These are phyloP conservation scores for Candida anglica DNA, from an alignment of 805 yeast species.

Conservation along the genomic window DNA sequence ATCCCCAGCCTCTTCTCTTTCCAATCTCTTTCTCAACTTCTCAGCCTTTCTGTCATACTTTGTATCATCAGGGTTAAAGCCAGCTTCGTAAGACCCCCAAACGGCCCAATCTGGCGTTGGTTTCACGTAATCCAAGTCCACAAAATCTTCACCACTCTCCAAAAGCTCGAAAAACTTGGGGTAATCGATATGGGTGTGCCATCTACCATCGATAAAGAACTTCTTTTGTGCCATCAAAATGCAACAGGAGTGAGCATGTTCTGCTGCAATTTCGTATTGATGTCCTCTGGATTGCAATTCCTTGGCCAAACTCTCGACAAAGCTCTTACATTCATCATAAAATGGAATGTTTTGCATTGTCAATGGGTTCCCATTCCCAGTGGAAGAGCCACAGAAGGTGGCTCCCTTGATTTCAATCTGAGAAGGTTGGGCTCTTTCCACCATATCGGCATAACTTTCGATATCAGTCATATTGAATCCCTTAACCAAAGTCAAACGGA, in stretches of 20 bases:
- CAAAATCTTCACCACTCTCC: constrained; percentile 61
- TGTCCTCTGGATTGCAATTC: constrained; percentile 66
- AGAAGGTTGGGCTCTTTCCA: constrained; percentile 75
- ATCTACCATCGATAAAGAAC: constrained; percentile 64
- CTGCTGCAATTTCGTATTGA: constrained; percentile 83
- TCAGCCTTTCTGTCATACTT: constrained; percentile 63
- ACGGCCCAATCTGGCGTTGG: constrained; percentile 90
- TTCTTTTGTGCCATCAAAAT: constrained; percentile 74
- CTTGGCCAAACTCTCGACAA: constrained; percentile 60
- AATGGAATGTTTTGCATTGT: constrained; percentile 96
- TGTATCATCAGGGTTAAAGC: constrained; percentile 84
- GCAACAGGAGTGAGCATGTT: constrained; percentile 94
- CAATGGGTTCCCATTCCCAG: constrained; percentile 78
- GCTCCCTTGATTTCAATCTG: constrained; percentile 94
- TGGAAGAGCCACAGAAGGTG: constrained; percentile 88
- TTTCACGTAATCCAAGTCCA: constrained; percentile 73
- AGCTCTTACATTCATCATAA: constrained; percentile 80
- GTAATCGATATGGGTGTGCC: constrained; percentile 91
- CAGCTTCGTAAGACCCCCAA: constrained; percentile 82
- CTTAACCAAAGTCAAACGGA: constrained; percentile 84
- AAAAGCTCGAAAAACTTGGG: constrained; percentile 68
- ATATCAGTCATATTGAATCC: constrained; percentile 86
- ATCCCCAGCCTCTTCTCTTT: constrained; percentile 40
- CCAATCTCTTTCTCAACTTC: constrained; percentile 43
- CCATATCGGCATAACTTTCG: constrained; percentile 81